Percentiles rank a stretch among this genome's conserved stretches.
Conservation (phyloP, 768 basidiomycete species). For the Xerocomus brunneocitrinus region DNA sequence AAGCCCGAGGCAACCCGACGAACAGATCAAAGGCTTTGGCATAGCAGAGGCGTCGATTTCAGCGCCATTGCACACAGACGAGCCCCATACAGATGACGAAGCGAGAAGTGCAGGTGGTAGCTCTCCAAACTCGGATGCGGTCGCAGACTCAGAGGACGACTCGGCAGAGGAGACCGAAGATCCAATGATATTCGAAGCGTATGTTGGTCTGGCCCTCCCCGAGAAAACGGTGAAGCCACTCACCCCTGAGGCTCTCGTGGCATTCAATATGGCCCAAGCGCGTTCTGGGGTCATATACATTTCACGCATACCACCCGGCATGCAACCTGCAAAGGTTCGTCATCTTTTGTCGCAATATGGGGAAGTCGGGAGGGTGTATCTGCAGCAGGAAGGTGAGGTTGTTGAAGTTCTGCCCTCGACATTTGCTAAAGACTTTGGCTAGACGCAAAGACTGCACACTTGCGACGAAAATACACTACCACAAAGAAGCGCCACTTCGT, state of each 20-base stretch:
- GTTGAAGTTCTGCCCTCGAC: background rate
- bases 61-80: background rate
- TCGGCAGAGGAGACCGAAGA: slow-evolving; percentile 22
- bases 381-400: slow-evolving; percentile 82
- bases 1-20: background rate
- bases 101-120: background rate
- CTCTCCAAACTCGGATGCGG: slow-evolving; percentile 4
- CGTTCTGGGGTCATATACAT: slow-evolving; percentile 89
- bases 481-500: slow-evolving; percentile 86
- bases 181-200: slow-evolving; percentile 53
- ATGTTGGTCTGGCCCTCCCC: slow-evolving; percentile 41
- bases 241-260: slow-evolving; percentile 68
- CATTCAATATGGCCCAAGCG: slow-evolving; percentile 68
- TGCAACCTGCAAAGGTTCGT: slow-evolving; percentile 94
- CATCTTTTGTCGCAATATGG: slow-evolving; percentile 90
- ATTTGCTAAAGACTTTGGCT: slow-evolving; percentile 2
- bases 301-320: slow-evolving; percentile 93
- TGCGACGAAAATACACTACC: slow-evolving; percentile 73
- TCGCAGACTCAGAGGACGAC: slow-evolving; percentile 21
- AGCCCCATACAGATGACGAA: background rate
- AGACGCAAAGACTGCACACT: slow-evolving; percentile 88
- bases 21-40: background rate
- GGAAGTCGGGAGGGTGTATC: slow-evolving; percentile 86
- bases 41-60: background rate
- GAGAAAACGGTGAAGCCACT: slow-evolving; percentile 64